Base-by-base conservation (phyloP, 768 basidiomycete genomes). In the Leccinum subgranulosum region DNA sequence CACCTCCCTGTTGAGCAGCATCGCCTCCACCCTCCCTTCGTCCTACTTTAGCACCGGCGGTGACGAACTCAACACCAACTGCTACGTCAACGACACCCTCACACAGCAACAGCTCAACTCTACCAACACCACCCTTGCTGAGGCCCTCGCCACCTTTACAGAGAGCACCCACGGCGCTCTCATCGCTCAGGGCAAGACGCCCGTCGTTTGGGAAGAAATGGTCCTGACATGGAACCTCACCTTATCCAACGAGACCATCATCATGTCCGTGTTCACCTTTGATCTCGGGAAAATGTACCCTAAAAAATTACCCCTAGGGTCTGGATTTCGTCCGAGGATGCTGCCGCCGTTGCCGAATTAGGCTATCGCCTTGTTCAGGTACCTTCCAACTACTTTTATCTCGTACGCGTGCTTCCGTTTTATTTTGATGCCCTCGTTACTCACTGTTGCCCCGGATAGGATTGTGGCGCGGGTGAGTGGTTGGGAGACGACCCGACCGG, bases 191-290 rank as follows among this genome's bases (percentile, higher is more conserved):
- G 86, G 85, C 0, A 94, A 93, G 73, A 87, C 81, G 0, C 86
- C 90, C 1, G 84, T 92, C 31, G 90, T 94, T 6, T 93, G 90
- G 88, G 86, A 94, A 75, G 84, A 85, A 59, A 80, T 84, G 79
- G 72, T 77, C 10, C 55, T 76, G n/a, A 29, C 64, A 19, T 72
- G 69, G 61, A 74, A 77, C 50, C 61, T 82, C 10, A 73, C 69
- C 0, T 70, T 82, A 1, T 64, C 64, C 21, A 76, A 77, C 33
- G 76, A 79, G 41, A 77, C 78, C 9, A 61, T 81, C 53, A 64
- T 81, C 51, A 72, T 80, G 76, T 77, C 31, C 7, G 62, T 9
- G 1, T 53, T 27, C 19, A 3, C 14, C 6, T 15, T 14, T 17
- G 23, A 34, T 49, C 43, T 3, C 21, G 17, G 19, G 3, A 15